These are phyloP conservation scores for Monilinia fructicola DNA, from an alignment of 2,329 filamentous ascomycete species.

Conservation along the genomic window DNA sequence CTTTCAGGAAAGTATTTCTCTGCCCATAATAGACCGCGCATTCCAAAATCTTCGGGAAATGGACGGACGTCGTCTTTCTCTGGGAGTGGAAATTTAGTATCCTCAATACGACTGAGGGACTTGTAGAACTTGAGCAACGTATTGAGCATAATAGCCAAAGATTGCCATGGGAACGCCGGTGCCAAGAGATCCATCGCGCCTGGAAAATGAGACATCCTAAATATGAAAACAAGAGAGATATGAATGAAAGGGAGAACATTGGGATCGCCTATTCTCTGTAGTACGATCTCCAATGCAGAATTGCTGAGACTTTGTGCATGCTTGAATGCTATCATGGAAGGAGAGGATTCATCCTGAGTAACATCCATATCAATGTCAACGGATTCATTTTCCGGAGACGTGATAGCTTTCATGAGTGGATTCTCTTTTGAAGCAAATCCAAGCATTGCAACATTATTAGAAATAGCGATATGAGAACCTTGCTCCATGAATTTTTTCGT, in stretches of 20 bases:
- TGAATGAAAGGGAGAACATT: slow-evolving; percentile 34
- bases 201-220: slow-evolving; percentile 26
- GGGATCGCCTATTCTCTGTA: slow-evolving; percentile 31
- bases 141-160: slow-evolving; percentile 29
- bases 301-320: slow-evolving; percentile 28
- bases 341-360: slow-evolving; percentile 13
- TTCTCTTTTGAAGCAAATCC: slow-evolving; percentile 38
- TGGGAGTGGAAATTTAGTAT: slow-evolving; percentile 27
- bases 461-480: slow-evolving; percentile 57
- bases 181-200: slow-evolving; percentile 28
- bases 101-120: slow-evolving; percentile 26
- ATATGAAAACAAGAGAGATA: slow-evolving; percentile 32
- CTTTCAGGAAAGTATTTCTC: slow-evolving; percentile 30
- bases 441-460: slow-evolving; percentile 41
- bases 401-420: slow-evolving; percentile 33
- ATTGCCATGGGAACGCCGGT: slow-evolving; percentile 30
- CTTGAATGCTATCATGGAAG: slow-evolving; percentile 23
- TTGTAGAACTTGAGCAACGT: slow-evolving; percentile 24
- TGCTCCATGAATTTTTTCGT: slow-evolving; percentile 48
- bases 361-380: slow-evolving; percentile 26
- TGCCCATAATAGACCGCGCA: slow-evolving; percentile 32
- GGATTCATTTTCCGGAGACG: slow-evolving; percentile 16
- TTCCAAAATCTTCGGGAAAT: slow-evolving; percentile 33
- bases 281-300: slow-evolving; percentile 26
- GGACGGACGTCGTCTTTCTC: slow-evolving; percentile 32